Conservation (phyloP, 2,329 filamentous ascomycete genomes). For the Tolypocladium cylindrosporum region DNA sequence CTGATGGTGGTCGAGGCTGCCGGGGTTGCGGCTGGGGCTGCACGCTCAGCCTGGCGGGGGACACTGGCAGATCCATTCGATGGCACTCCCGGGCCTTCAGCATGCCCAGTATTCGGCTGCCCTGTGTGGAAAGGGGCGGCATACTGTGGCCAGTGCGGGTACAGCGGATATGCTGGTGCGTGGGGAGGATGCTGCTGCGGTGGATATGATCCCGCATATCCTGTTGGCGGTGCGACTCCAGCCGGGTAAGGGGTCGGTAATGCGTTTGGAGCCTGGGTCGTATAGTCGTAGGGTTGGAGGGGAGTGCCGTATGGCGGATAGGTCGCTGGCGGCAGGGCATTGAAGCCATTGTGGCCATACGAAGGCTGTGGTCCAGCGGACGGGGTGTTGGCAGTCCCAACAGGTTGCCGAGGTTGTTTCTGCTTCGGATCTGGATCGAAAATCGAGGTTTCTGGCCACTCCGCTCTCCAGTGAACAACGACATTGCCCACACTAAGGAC, state of each 20-base stretch:
- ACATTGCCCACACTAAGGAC: slow-evolving; percentile 60
- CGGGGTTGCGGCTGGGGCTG: background rate
- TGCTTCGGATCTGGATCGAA: slow-evolving; percentile 50
- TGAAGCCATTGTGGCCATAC: background rate
- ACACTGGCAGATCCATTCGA: background rate
- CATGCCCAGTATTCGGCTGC: background rate
- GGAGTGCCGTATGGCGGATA: background rate
- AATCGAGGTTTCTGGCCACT: slow-evolving; percentile 69
- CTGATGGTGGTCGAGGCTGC: background rate
- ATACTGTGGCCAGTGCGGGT: background rate
- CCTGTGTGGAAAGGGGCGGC: background rate
- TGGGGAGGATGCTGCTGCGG: background rate
- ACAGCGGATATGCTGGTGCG: background rate
- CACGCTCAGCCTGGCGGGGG: background rate
- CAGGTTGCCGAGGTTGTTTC: background rate
- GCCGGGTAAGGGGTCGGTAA: background rate
- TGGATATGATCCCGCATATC: background rate
- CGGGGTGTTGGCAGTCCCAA: background rate
- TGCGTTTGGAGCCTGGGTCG: background rate
- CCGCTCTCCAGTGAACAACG: slow-evolving; percentile 69
- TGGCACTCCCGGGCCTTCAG: background rate
- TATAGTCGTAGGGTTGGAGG: background rate
- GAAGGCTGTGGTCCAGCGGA: background rate
- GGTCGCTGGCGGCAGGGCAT: background rate
- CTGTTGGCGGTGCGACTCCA: background rate